Evolutionary conservation across 345 rosid species (phyloP), one percentile per base, ranked within the genome.

Genomic region (Syzygium jambos): DNA sequence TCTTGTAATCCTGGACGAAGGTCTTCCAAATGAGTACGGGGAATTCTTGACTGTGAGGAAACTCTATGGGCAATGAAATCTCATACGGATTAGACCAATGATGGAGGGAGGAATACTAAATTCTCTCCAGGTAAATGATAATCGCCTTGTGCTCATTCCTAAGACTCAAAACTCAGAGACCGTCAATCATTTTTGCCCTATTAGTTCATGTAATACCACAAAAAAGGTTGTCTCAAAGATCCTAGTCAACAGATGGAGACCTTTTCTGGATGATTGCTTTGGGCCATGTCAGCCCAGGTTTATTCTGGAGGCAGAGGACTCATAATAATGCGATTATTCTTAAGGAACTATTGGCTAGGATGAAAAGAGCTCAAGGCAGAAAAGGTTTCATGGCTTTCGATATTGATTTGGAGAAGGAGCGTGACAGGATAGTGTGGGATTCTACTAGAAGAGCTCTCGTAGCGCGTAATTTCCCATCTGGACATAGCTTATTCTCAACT

Each of bases 331-430:
- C 2, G 78, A 65, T 29, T 16, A 16, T 65, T 16, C 11, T 16
- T 65, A 30, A 65, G 22, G 41, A 65, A 65, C 22, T 7, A 21
- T 65, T 17, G 11, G 78, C 78, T 30, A 65, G 78, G 78, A 7
- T 34, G 41, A 65, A 65, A 65, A 7, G 22, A 7, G 41, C 11
- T 63, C 11, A 0, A 63, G 77, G 5, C 41, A 29, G 73, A 63
- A 63, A 63, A 4, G 38, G 29, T 13, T 61, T 6, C 0, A 10
- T 0, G 73, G 73, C 38, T 61, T 61, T n/a, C 14, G 0, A n/a
- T 34, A n/a, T 63, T 14, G 73, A n/a, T 63, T 27, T 61, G 68
- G 68, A n/a, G 38, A 63, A 63, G 30, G 19, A 9, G 9, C 73
- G n/a, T 2, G 78, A 16, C 78, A 15, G 43, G 78, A 30, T 30